These are phyloP conservation scores for Glarea lozoyensis DNA, from an alignment of 495 filamentous ascomycete species.

Conservation along the genomic window DNA sequence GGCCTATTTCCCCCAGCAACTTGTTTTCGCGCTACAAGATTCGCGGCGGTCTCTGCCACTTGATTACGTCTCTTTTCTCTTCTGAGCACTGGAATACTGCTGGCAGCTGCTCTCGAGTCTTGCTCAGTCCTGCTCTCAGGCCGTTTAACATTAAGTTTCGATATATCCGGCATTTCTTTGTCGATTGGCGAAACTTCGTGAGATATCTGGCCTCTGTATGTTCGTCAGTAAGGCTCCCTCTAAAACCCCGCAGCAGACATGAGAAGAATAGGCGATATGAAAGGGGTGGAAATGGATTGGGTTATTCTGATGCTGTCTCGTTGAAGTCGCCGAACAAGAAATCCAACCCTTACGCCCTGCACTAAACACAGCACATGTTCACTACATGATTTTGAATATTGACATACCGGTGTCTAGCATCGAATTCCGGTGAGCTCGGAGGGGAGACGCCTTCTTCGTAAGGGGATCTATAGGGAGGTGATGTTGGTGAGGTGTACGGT, in stretches of 20 bases:
- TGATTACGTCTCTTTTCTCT: conserved; percentile 28
- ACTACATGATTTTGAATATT: conserved; percentile 5
- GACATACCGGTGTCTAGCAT: conserved; percentile 13
- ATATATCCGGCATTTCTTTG: conserved; percentile 32
- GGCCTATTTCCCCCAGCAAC: conserved; percentile 7
- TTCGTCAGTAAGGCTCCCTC: conserved; percentile 4
- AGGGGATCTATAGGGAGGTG: no score
- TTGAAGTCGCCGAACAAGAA: no score
- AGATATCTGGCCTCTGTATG: conserved; percentile 14
- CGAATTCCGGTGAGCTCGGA: conserved; percentile 19
- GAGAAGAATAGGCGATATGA: conserved; percentile 5
- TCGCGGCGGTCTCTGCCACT: conserved; percentile 9
- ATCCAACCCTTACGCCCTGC: no score
- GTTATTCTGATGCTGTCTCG: not conserved
- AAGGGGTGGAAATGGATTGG: conserved; percentile 1
- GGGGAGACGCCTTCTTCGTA: conserved; percentile 21
- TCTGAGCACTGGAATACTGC: conserved; percentile 41
- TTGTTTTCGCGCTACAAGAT: conserved; percentile 9
- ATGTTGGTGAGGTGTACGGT: conserved; percentile 1
- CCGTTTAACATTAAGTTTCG: conserved; percentile 19
- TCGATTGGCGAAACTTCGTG: conserved; percentile 46
- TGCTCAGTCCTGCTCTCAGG: conserved; percentile 14
- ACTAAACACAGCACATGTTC: no score
- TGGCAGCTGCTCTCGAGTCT: conserved; percentile 17
- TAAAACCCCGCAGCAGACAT: conserved; percentile 7